Base-by-base conservation (phyloP, 2,329 filamentous ascomycete species). In the Alternaria sp. region DNA sequence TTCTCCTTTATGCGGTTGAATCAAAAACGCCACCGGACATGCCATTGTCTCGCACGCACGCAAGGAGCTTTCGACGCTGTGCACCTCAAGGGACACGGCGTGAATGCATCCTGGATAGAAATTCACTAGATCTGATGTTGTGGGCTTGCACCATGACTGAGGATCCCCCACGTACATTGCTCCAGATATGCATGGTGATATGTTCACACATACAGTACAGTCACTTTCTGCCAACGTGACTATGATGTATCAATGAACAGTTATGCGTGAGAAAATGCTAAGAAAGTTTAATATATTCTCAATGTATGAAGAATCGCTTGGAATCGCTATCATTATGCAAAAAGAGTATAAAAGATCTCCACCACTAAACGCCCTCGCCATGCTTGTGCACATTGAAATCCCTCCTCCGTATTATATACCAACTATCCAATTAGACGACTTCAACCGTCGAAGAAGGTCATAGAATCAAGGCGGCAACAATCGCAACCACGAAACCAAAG, bases 71-170 rank as follows among this genome's bases (percentile, higher is more conserved):
- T 54, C 40, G 61, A 68, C 69, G 67, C 57, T 55, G 60, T 49
- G 65, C 51, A 55, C 32, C 56, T 45, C 57, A 49, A 59, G 64
- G 66, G 62, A 52, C 54, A 60, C 62, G 49, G 66, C 62, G 65
- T 28, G 49, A 51, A 59, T 64, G 66, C 59, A 55, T 61, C 61
- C 67, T 74, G 69, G 55, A 69, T 74, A 75, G 71, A 69, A 62
- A 75, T 74, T 65, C 58, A 77, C 73, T 77, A 69, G 73, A 60
- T 76, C 72, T 67, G 69, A 69, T 46, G 59, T 67, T 60, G 67
- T 50, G 54, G 63, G 40, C 43, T 40, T 57, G 54, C 36, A 30
- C 56, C 59, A 62, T 66, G 62, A 70, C 66, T 46, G 62, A 71
- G 7, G 73, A 74, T 71, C 72, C 73, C 74, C 70, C 66, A 50